Evolutionary conservation across 2,329 filamentous ascomycete genomes (phyloP).

Genomic region (Penicillium sp.): DNA sequence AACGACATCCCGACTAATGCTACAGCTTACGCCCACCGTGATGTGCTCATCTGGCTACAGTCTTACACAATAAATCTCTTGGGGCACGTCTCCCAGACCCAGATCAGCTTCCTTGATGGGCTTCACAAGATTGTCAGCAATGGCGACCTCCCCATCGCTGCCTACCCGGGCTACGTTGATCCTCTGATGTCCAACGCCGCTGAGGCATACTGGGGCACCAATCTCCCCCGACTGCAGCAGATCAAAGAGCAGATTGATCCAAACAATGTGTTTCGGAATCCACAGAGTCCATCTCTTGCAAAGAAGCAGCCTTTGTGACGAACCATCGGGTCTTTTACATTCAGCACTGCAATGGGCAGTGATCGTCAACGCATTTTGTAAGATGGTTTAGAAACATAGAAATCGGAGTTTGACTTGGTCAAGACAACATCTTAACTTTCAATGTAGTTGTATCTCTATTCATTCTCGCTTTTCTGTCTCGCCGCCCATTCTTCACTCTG

Average conservation of each 20-base stretch:
- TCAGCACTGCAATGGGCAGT: background rate
- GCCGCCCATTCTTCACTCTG: constrained; percentile 6
- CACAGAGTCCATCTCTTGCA: background rate
- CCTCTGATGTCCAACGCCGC: background rate
- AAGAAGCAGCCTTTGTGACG: background rate
- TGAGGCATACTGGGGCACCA: background rate
- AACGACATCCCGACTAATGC: constrained; percentile 53
- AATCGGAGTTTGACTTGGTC: background rate
- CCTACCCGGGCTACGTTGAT: background rate
- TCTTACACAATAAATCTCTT: constrained; percentile 56
- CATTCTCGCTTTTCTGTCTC: background rate
- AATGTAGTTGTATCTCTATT: background rate
- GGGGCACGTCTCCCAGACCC: constrained; percentile 32
- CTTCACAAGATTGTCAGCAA: constrained; percentile 14
- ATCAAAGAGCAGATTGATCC: background rate
- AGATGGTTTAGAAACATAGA: no score
- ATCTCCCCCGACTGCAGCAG: background rate
- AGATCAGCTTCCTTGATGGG: background rate
- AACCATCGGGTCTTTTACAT: background rate
- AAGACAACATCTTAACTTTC: background rate
- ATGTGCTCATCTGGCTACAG: constrained; percentile 62
- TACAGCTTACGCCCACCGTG: constrained; percentile 61
- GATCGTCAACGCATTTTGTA: background rate
- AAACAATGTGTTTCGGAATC: background rate
- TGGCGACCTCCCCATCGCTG: background rate